phyloP scores from a whole-genome alignment of 176 grass and related monocot species.

The Otatea glauca region DNA sequence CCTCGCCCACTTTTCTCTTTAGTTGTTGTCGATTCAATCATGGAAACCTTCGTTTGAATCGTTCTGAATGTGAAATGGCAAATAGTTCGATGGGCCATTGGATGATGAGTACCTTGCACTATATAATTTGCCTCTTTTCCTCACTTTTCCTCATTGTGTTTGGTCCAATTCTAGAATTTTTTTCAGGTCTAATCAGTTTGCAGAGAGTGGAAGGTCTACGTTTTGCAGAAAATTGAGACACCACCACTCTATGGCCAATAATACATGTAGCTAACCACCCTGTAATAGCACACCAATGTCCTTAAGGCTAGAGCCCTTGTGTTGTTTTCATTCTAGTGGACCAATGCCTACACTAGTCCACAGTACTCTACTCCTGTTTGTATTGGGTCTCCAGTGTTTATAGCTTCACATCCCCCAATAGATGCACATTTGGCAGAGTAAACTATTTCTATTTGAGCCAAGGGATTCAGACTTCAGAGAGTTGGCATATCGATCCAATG shows the following conservation, averaged over 20 bases:
- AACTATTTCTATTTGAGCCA: no score
- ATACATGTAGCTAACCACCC: neutral
- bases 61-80: constrained; percentile 22
- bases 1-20: constrained; percentile 29
- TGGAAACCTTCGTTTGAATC: constrained; percentile 24
- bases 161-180: neutral
- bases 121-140: neutral
- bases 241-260: neutral
- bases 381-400: neutral
- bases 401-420: constrained; percentile 13
- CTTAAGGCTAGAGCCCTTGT: neutral
- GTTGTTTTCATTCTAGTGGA: neutral
- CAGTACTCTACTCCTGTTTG: neutral
- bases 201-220: neutral
- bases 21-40: constrained; percentile 49
- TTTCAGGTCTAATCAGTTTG: neutral
- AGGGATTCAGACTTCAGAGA: no score
- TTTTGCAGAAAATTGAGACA: neutral
- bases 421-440: constrained; percentile 13
- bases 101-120: neutral
- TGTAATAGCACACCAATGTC: neutral
- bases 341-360: neutral
- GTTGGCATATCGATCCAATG: neutral
- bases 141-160: neutral
- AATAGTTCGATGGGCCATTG: constrained; percentile 18